phyloP scores from a whole-genome alignment of 345 rosid genomes.

The Eucalyptus curtisii region DNA sequence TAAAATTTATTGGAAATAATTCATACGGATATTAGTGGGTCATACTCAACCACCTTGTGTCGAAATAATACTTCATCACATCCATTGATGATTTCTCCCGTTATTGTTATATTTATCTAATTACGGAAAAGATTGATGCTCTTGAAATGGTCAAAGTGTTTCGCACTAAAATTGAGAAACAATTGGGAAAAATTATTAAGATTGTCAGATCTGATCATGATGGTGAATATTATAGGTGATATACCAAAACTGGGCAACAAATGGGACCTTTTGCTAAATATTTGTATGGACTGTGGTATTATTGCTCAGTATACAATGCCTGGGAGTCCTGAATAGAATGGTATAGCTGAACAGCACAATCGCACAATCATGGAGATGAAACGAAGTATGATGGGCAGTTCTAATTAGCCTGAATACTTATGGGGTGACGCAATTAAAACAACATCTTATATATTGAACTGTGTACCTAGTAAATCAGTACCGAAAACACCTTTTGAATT shows the following conservation, averaged over 20 bases:
- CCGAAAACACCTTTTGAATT: too few relatives aligned
- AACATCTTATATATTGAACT: rapidly evolving
- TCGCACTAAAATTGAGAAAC: too few relatives aligned
- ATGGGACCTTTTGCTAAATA: rapidly evolving
- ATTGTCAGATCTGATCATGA: rapidly evolving
- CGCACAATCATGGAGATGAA: rapidly evolving
- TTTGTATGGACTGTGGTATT: too few relatives aligned
- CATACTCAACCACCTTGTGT: too few relatives aligned
- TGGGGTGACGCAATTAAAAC: rapidly evolving
- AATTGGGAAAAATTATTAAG: too few relatives aligned
- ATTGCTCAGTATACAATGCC: rapidly evolving
- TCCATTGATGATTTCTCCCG: too few relatives aligned
- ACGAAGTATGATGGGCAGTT: rapidly evolving
- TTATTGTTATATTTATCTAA: too few relatives aligned
- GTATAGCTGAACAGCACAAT: rapidly evolving
- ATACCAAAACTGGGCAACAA: rapidly evolving
- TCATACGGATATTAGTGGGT: rapidly evolving
- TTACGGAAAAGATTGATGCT: rapidly evolving
- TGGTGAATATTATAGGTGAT: too few relatives aligned
- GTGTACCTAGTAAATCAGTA: rapidly evolving
- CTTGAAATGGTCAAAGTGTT: too few relatives aligned
- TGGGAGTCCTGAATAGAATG: rapidly evolving
- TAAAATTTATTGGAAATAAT: too few relatives aligned
- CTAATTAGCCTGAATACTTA: too few relatives aligned
- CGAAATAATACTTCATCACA: too few relatives aligned